These are phyloP conservation scores for Discostella stelligeroides DNA, from an alignment of 108 stramenopile genomes.

Conservation along the genomic window DNA sequence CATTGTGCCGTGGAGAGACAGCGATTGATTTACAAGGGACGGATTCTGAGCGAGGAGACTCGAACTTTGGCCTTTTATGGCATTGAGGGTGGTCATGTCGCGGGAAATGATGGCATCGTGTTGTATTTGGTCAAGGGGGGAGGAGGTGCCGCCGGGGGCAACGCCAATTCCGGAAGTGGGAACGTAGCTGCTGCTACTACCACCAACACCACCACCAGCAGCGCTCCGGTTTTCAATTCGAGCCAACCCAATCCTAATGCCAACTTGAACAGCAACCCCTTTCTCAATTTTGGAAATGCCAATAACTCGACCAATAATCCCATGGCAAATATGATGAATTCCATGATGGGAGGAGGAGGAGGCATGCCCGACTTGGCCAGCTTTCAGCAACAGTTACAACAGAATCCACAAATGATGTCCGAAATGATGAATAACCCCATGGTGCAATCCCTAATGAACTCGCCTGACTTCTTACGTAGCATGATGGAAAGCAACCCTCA, in stretches of 20 bases:
- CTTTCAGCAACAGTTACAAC: conserved; percentile 40
- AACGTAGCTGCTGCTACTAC: conserved; percentile 3
- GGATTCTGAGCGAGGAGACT: conserved; percentile 87
- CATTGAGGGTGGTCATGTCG: conserved; percentile 34
- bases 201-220: conserved; percentile 6
- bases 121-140: conserved; percentile 74
- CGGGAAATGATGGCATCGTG: conserved; percentile 41
- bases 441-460: conserved; percentile 83
- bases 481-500: conserved; percentile 94
- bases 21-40: conserved; percentile 93
- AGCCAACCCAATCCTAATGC: conserved; percentile 12
- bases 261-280: conserved; percentile 30
- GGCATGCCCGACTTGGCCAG: conserved; percentile 34
- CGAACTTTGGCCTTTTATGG: conserved; percentile 67
- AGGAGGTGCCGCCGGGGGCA: background rate
- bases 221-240: conserved; percentile 5
- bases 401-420: conserved; percentile 69
- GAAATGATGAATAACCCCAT: conserved; percentile 84
- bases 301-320: conserved; percentile 14
- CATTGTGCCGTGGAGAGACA: conserved; percentile 64
- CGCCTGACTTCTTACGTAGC: conserved; percentile 87
- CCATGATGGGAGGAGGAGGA: conserved; percentile 2
- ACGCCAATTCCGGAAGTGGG: conserved; percentile 12
- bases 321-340: conserved; percentile 42
- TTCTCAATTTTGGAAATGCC: conserved; percentile 29